Percentiles rank a stretch among this genome's conserved stretches.
Evolutionary conservation across 2,329 filamentous ascomycete genomes (phyloP).

Genomic region (Fusarium domesticum): DNA sequence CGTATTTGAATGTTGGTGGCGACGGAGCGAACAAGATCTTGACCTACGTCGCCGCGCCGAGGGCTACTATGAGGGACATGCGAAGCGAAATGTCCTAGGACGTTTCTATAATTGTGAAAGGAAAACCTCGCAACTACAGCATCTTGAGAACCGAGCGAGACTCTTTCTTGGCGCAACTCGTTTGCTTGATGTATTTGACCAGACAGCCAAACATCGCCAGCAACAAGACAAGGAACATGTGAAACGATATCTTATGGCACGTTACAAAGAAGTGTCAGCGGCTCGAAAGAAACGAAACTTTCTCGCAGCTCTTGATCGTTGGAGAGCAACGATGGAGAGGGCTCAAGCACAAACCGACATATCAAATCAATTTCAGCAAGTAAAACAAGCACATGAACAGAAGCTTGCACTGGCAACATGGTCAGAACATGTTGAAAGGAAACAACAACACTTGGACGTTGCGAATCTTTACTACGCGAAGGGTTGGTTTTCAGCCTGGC

Average conservation of each 20-base stretch:
- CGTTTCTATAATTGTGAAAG: conserved; percentile 11
- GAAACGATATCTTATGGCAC: conserved; percentile 35
- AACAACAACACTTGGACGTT: conserved; percentile 16
- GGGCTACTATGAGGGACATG: conserved; percentile 12
- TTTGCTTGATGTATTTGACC: conserved; percentile 29
- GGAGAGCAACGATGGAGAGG: conserved; percentile 23
- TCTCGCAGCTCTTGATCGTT: conserved; percentile 32
- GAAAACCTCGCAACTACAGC: conserved; percentile 15
- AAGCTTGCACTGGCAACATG: conserved; percentile 19
- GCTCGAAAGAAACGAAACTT: conserved; percentile 34
- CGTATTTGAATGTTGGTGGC: conserved; percentile 32
- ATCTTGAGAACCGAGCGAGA: conserved; percentile 26
- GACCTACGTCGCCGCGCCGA: conserved; percentile 22
- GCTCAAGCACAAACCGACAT: conserved; percentile 12
- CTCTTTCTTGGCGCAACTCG: conserved; percentile 33
- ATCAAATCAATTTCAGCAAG: conserved; percentile 14
- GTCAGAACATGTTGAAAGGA: conserved; percentile 14
- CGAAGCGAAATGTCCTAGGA: conserved; percentile 13
- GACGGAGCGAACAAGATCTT: conserved; percentile 14
- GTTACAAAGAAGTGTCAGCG: conserved; percentile 36
- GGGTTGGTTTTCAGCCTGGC: conserved; percentile 26
- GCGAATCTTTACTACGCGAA: conserved; percentile 22
- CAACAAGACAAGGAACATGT: conserved; percentile 29
- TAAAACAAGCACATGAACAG: conserved; percentile 10
- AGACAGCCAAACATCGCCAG: conserved; percentile 25